Evolutionary conservation across 352 stramenopile species (phyloP).

Genomic region (Thalassiosira livingstoniorum): DNA sequence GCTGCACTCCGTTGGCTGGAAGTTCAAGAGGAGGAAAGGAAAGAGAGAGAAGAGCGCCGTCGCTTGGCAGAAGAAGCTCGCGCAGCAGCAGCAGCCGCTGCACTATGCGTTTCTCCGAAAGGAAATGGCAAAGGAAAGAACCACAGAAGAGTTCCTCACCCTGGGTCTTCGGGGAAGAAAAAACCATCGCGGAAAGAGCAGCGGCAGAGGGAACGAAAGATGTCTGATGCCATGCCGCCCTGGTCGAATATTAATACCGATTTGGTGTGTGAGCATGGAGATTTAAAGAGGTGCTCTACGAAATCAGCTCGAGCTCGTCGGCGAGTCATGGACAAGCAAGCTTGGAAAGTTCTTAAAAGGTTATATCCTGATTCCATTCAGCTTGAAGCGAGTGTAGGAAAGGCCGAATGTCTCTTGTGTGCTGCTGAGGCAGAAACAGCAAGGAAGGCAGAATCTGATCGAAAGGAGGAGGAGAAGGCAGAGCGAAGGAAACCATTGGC

Average conservation of each 20-base stretch:
- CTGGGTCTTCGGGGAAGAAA: constrained; percentile 64
- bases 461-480: constrained; percentile 66
- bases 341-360: constrained; percentile 82
- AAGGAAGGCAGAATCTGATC: constrained; percentile 59
- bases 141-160: constrained; percentile 10
- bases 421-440: constrained; percentile 72
- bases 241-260: constrained; percentile 83
- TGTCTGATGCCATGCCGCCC: constrained; percentile 76
- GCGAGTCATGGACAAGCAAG: constrained; percentile 79
- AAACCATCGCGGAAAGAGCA: constrained; percentile 80
- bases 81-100: constrained; percentile 22
- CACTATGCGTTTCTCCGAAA: constrained; percentile 5
- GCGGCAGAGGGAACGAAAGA: constrained; percentile 59
- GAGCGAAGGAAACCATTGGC: constrained; percentile 70
- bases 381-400: constrained; percentile 50
- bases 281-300: constrained; percentile 49
- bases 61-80: constrained; percentile 47
- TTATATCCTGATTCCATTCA: constrained; percentile 82
- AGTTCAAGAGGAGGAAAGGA: constrained; percentile 69
- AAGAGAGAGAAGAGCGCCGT: constrained; percentile 50
- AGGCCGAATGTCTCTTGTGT: constrained; percentile 76
- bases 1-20: constrained; percentile 82
- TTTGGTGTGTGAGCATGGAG: constrained; percentile 69
- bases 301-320: constrained; percentile 68
- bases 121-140: constrained; percentile 27